phyloP scores from a whole-genome alignment of 176 grass and related monocot genomes.

The Cymbopogon citratus region DNA sequence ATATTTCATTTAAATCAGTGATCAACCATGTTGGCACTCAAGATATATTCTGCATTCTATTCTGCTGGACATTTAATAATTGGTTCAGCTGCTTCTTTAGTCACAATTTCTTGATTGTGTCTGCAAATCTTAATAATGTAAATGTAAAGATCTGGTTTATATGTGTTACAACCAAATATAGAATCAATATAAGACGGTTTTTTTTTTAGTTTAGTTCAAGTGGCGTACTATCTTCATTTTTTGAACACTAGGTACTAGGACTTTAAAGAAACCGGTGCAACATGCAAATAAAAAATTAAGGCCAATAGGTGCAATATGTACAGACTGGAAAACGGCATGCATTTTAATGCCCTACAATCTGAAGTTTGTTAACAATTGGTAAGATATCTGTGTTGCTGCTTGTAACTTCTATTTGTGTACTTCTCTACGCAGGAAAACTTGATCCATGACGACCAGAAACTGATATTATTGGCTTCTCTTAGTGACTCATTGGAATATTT shows the following conservation, averaged over 20 bases:
- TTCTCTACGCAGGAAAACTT: slow-evolving; percentile 71
- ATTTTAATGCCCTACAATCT: not conserved
- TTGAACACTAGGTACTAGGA: too few relatives aligned
- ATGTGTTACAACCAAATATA: not conserved
- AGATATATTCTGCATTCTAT: not conserved
- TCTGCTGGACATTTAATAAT: not conserved
- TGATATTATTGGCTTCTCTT: slow-evolving; percentile 90
- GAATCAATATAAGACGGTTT: not conserved
- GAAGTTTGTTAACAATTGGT: not conserved
- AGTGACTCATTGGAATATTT: slow-evolving; percentile 97
- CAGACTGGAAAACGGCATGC: not conserved
- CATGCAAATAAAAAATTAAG: not conserved
- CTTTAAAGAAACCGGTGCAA: not conserved
- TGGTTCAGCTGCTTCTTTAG: not conserved
- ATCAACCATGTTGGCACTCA: not conserved
- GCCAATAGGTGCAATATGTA: not conserved
- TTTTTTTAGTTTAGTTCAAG: slow-evolving; percentile 9
- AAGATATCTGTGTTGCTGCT: not conserved
- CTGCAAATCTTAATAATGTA: not conserved
- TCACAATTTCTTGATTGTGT: not conserved
- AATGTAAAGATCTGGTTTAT: not conserved
- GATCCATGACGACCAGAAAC: slow-evolving; percentile 95
- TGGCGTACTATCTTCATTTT: not conserved
- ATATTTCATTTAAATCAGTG: not conserved
- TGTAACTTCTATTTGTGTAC: not conserved